Evolutionary conservation across 2,329 filamentous ascomycete species (phyloP).

Genomic region (Trichoderma sp.): DNA sequence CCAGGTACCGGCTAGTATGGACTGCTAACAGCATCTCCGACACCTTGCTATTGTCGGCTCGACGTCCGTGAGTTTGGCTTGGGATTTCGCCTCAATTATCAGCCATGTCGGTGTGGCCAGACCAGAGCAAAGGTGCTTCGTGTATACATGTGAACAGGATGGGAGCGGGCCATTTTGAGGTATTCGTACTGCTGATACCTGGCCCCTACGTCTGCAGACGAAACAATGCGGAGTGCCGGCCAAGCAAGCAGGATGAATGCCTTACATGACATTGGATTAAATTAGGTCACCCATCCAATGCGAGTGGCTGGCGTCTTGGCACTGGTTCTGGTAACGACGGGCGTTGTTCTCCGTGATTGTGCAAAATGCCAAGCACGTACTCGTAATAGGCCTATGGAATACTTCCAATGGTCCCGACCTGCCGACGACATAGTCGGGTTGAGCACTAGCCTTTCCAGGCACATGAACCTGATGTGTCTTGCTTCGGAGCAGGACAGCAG

Average conservation of each 20-base stretch:
- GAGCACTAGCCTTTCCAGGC: not conserved
- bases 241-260: not conserved
- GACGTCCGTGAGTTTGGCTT: not conserved
- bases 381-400: not conserved
- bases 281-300: not conserved
- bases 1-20: not conserved
- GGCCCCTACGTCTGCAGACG: not conserved
- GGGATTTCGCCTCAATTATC: not conserved
- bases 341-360: not conserved
- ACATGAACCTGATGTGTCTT: no score
- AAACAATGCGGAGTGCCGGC: not conserved
- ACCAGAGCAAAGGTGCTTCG: not conserved
- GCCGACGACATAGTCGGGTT: not conserved
- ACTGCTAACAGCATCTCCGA: not conserved
- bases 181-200: not conserved
- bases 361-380: not conserved
- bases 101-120: slow-evolving; percentile 2
- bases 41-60: slow-evolving; percentile 3
- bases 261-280: not conserved
- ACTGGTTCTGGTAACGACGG: not conserved
- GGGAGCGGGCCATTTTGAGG: not conserved
- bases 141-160: not conserved
- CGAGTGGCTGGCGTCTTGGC: slow-evolving; percentile 8
- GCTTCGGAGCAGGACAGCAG: no score
- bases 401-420: not conserved